Conservation (phyloP, 1,284 basidiomycete genomes). For the Melanopsichium pennsylvanicum region DNA sequence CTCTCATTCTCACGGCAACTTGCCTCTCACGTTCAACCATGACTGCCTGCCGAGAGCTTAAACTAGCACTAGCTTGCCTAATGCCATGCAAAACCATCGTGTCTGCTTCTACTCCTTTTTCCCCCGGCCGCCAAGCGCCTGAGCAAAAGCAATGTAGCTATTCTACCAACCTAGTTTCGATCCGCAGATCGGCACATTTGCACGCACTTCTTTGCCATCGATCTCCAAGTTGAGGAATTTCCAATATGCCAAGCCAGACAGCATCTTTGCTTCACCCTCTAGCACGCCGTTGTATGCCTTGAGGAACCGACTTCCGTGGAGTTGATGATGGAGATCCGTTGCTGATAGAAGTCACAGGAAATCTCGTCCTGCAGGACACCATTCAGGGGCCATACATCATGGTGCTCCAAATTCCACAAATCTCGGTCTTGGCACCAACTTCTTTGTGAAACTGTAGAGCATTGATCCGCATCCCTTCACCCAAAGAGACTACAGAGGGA, state of each 20-base stretch:
- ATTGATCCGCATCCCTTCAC: constrained; percentile 4
- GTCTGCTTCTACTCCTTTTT: no score
- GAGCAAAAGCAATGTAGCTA: constrained; percentile 13
- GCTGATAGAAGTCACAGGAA: no score
- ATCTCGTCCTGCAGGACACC: constrained; percentile 13
- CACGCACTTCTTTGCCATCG: not conserved
- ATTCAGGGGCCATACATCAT: constrained; percentile 7
- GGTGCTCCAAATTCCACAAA: no score
- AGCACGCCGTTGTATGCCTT: not conserved
- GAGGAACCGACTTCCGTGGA: no score
- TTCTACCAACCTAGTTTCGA: constrained; percentile 33
- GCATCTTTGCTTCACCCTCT: no score
- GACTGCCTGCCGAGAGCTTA: no score
- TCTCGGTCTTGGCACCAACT: constrained; percentile 28
- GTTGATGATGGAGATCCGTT: no score
- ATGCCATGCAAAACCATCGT: not conserved
- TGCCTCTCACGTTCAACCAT: not conserved
- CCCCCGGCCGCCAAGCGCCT: constrained; percentile 29
- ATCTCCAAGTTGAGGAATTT: not conserved
- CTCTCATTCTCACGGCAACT: not conserved
- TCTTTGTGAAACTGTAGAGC: constrained; percentile 9
- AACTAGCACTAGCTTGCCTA: no score
- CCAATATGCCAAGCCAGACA: constrained; percentile 29
- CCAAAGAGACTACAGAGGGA: no score
- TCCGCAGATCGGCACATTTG: no score